Evolutionary conservation across 1,139 yeast genomes (phyloP), one percentile per base, ranked within the genome.

Genomic region (Candida mesenterica): DNA sequence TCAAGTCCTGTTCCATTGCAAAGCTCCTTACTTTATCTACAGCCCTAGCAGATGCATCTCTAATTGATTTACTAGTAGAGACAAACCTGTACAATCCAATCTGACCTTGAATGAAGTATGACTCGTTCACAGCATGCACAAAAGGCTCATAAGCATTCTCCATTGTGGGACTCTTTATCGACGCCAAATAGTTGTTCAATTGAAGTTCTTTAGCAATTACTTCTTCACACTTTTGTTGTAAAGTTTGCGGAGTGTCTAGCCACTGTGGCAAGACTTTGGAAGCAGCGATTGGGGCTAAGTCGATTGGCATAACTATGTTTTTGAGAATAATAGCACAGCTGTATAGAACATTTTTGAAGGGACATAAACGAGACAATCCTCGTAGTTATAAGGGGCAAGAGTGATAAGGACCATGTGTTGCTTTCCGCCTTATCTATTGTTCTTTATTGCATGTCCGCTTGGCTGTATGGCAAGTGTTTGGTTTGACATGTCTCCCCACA

Each of bases 41-140:
- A 1, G 86, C 82, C 43, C 75, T 66, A 29, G 72, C 72, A 2
- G 90, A 78, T 3, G 89, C 88, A 44, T 83, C 87, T 50, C 95
- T 74, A 24, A 84, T 53, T 9, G 61, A 76, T 49, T 80, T 75
- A 44, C 74, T 68, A 9, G 51, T 2, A 90, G 80, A 13, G 86
- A 90, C 46, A 81, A 78, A 56, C 78, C 86, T 50, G 77, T 79
- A 53, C 86, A 85, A 4, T 78, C 79, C 65, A 46, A 82, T 53
- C 45, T 74, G 81, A 45, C 68, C 70, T 23, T 65, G 62, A 9
- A 67, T 42, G 10, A 71, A 68, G 5, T 64, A 58, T 33, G 66
- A 64, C 18, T 57, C 61, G 50, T 83, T 78, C 44, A 75, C 77
- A 39, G 67, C 59, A 26, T 65, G 55, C 10, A 79, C 74, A 40